phyloP scores from a whole-genome alignment of 2,329 filamentous ascomycete species.

The Metarhizium anisopliae region DNA sequence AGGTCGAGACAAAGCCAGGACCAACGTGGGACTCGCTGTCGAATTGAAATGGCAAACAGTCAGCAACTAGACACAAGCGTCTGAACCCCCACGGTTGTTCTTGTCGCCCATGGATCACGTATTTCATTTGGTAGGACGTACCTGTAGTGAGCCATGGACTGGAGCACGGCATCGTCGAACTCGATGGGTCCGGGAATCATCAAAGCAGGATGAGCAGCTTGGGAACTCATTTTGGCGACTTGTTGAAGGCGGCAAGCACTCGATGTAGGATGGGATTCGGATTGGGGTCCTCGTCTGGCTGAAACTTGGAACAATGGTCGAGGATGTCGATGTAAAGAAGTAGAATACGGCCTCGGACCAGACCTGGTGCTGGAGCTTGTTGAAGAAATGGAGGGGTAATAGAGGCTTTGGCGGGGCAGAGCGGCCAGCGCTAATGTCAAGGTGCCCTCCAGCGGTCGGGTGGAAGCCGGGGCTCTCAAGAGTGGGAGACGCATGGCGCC shows the following conservation, averaged over 20 bases:
- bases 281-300: background rate
- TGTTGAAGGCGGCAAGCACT: background rate
- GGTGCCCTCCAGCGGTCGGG: background rate
- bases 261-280: background rate
- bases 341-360: conserved; percentile 1
- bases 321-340: conserved; percentile 6
- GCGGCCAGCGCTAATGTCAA: background rate
- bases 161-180: conserved; percentile 92
- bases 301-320: background rate
- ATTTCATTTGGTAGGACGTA: conserved; percentile 26
- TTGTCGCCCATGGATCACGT: background rate
- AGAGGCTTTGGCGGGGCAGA: conserved; percentile 3
- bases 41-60: background rate
- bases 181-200: conserved; percentile 97
- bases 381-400: conserved; percentile 3
- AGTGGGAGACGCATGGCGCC: background rate
- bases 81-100: background rate
- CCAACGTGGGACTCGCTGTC: conserved; percentile 87
- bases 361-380: background rate
- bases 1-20: conserved; percentile 77
- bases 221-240: conserved; percentile 46
- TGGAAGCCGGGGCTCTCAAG: background rate
- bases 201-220: conserved; percentile 59
- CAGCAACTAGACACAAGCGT: background rate
- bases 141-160: conserved; percentile 94